phyloP scores from a whole-genome alignment of 2,329 filamentous ascomycete genomes.

The Beauveria sp. region DNA sequence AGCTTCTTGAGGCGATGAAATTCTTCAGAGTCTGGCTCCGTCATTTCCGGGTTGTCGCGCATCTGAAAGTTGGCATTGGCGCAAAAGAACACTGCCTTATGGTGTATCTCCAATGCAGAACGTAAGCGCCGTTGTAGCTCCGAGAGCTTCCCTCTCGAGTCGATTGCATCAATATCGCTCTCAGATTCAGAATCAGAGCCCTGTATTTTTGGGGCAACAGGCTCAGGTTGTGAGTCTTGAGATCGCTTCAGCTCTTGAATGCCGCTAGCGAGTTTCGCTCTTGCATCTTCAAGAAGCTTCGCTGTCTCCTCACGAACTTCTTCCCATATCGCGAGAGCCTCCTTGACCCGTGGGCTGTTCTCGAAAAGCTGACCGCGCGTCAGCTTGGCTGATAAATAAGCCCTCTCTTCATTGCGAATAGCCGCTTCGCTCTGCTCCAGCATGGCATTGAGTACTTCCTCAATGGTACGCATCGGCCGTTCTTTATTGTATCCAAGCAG shows the following conservation, averaged over 20 bases:
- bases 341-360: conserved; percentile 58
- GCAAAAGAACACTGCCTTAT: conserved; percentile 76
- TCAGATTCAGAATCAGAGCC: conserved; percentile 24
- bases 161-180: conserved; percentile 44
- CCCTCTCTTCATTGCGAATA: conserved; percentile 62
- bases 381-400: conserved; percentile 55
- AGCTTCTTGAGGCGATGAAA: conserved; percentile 59
- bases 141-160: conserved; percentile 25
- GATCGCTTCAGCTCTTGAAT: conserved; percentile 23
- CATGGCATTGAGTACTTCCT: conserved; percentile 85
- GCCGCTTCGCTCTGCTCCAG: conserved; percentile 70
- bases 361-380: conserved; percentile 71
- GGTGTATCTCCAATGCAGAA: conserved; percentile 68
- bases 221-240: not conserved
- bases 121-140: conserved; percentile 45
- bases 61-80: conserved; percentile 80
- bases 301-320: conserved; percentile 42
- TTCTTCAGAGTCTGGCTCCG: conserved; percentile 57
- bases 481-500: conserved; percentile 53
- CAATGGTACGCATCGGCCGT: conserved; percentile 69
- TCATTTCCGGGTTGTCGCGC: conserved; percentile 60
- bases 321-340: conserved; percentile 65
- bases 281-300: conserved; percentile 53
- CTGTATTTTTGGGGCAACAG: not conserved
- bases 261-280: conserved; percentile 51